Evolutionary conservation across 2,329 filamentous ascomycete species (phyloP), one percentile per base, ranked within the genome.

Genomic region (Ophiosphaerella korrae): DNA sequence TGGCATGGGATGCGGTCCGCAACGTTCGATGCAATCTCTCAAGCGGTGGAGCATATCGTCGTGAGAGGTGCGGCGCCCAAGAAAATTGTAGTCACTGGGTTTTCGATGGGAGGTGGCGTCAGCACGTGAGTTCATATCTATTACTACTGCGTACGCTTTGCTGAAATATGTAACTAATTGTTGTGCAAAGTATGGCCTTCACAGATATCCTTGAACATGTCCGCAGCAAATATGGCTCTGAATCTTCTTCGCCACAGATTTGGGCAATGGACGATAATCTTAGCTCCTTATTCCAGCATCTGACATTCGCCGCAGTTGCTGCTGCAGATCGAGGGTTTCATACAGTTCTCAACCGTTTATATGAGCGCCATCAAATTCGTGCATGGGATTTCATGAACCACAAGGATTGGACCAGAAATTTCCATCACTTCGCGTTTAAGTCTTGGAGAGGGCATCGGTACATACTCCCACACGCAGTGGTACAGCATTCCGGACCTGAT

Each of bases 391-490:
- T 55, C 18, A n/a, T 52, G n/a, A 45, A 52, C 39, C 41, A 52
- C 36, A 4, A 12, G 7, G 48, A 55, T 26, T 21, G 35, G 16
- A 55, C 52, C 14, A 18, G 18, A 12, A 43, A 48, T 24, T 11
- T 23, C 8, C 52, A 53, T 46, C 21, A 43, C 31, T 38, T 42
- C 24, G 36, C 39, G 26, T 55, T 58, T 49, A 46, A 46, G 14
- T 50, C 48, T 26, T 55, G 52, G 52, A 52, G 55, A 21, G 52
- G 55, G 4, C 31, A 55, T 53, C 45, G 46, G 12, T 58, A 58
- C 37, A 50, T 48, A 6, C 41, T 58, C 36, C 55, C 48, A n/a
- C 46, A 58, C 14, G 49, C 52, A 6, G 43, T 58, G 11, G 46
- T 49, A 6, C 14, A 46, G 16, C 26, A 33, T 11, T 55, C 11